Percentiles rank a stretch among this genome's conserved stretches.
These are phyloP conservation scores for Hortaea sp. DNA, from an alignment of 2,329 filamentous ascomycete species.

Conservation along the genomic window DNA sequence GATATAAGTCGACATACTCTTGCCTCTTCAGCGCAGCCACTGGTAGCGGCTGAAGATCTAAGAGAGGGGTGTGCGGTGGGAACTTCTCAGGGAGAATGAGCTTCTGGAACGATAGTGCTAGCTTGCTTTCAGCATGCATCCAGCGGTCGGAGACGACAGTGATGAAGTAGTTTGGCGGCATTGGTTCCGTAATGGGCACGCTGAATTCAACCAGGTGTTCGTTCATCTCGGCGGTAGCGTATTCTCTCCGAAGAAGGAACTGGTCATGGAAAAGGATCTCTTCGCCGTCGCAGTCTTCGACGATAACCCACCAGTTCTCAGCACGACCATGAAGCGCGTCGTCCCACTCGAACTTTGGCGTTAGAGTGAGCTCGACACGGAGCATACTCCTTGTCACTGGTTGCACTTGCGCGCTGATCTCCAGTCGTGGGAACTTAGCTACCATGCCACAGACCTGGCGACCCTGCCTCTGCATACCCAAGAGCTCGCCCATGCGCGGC, in stretches of 20 bases:
- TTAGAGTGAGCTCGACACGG: slow-evolving; percentile 79
- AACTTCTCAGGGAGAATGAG: slow-evolving; percentile 91
- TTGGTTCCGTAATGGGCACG: slow-evolving; percentile 90
- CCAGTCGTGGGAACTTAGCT: slow-evolving; percentile 83
- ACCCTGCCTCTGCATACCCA: slow-evolving; percentile 83
- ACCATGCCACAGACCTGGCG: slow-evolving; percentile 77
- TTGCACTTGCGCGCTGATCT: slow-evolving; percentile 87
- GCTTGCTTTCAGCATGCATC: slow-evolving; percentile 95
- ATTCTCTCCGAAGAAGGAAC: slow-evolving; percentile 83
- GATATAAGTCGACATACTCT: slow-evolving; percentile 73
- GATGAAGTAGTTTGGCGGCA: slow-evolving; percentile 98
- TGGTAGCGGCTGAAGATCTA: slow-evolving; percentile 85
- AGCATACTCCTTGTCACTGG: slow-evolving; percentile 92
- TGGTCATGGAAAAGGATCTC: slow-evolving; percentile 92
- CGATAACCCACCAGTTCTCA: slow-evolving; percentile 93
- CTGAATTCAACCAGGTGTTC: slow-evolving; percentile 96
- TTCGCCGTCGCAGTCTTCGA: slow-evolving; percentile 95
- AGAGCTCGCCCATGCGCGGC: slow-evolving; percentile 87
- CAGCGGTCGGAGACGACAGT: slow-evolving; percentile 89
- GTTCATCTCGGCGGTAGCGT: slow-evolving; percentile 73
- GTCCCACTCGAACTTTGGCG: slow-evolving; percentile 94
- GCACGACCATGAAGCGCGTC: slow-evolving; percentile 75
- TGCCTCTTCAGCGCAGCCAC: slow-evolving; percentile 79
- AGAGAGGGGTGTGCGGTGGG: slow-evolving; percentile 79
- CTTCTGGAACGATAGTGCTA: slow-evolving; percentile 91